Evolutionary conservation across 1,284 basidiomycete genomes (phyloP).

Genomic region (Cutaneotrichosporon spelunceum): DNA sequence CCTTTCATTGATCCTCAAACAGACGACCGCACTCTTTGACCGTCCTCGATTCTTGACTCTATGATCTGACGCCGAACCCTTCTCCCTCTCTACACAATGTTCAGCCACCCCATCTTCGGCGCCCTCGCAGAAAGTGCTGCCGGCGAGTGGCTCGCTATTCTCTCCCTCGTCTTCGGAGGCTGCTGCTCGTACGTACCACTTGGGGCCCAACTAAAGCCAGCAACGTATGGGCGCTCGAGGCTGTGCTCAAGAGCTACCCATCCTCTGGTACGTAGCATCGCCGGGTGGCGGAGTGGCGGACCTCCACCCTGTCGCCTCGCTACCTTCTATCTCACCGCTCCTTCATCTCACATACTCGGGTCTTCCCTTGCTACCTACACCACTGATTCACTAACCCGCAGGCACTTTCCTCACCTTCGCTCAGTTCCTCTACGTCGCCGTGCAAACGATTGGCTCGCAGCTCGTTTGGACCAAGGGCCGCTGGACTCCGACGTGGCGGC

Average conservation of each 20-base stretch:
- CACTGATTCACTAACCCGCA: slow-evolving; percentile 39
- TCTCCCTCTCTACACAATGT: slow-evolving; percentile 9
- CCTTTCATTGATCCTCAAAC: neutral
- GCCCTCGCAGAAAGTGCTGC: slow-evolving; percentile 26
- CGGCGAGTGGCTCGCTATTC: slow-evolving; percentile 61
- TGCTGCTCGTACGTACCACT: slow-evolving; percentile 62
- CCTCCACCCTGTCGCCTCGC: neutral
- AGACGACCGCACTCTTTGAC: neutral
- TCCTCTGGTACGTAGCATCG: slow-evolving; percentile 61
- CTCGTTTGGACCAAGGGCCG: slow-evolving; percentile 26
- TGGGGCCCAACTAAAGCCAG: slow-evolving; percentile 20
- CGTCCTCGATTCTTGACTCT: neutral
- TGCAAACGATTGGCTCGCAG: slow-evolving; percentile 52
- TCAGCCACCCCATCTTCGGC: slow-evolving; percentile 1
- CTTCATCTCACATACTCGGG: neutral
- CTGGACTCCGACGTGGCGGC: slow-evolving; percentile 31
- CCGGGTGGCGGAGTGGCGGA: neutral
- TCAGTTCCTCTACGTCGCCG: slow-evolving; percentile 72
- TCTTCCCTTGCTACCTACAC: neutral
- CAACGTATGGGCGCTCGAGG: slow-evolving; percentile 55
- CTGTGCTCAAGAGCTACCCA: slow-evolving; percentile 64
- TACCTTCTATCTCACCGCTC: no score
- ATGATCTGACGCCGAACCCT: slow-evolving; percentile 4
- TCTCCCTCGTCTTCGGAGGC: slow-evolving; percentile 71
- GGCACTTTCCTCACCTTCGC: slow-evolving; percentile 80